These are phyloP conservation scores for Trichoderma sp. DNA, from an alignment of 2,329 filamentous ascomycete genomes.

Conservation along the genomic window DNA sequence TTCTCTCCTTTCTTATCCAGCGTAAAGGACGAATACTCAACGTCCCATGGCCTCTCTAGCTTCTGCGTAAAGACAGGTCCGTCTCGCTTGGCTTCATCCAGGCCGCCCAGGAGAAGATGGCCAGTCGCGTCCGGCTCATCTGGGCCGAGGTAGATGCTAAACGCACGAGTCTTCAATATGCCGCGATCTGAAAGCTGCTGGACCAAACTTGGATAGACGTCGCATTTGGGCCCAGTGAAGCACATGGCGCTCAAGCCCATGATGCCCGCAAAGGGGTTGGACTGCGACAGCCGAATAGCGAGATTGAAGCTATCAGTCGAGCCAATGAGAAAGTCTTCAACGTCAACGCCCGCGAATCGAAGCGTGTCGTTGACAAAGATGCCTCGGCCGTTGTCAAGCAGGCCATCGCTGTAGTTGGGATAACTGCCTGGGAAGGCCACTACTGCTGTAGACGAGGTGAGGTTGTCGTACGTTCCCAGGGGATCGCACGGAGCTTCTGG, in stretches of 20 bases:
- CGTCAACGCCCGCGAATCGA: not conserved
- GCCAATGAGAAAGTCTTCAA: not conserved
- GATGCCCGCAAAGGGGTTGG: slow-evolving; percentile 2
- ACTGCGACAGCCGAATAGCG: not conserved
- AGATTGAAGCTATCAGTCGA: not conserved
- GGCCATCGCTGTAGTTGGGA: slow-evolving; percentile 9
- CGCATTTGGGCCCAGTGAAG: not conserved
- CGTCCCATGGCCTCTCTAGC: not conserved
- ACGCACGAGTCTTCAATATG: slow-evolving; percentile 10
- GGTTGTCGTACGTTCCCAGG: slow-evolving; percentile 2
- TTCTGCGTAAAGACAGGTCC: not conserved
- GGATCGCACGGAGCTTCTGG: not conserved
- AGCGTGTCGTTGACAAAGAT: slow-evolving; percentile 6
- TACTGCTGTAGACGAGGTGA: slow-evolving; percentile 6
- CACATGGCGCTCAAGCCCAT: slow-evolving; percentile 1
- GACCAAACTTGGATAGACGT: slow-evolving; percentile 5
- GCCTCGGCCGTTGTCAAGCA: not conserved
- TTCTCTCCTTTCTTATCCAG: not conserved
- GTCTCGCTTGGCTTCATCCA: not conserved
- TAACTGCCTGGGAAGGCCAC: slow-evolving; percentile 2
- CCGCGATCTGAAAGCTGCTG: slow-evolving; percentile 8
- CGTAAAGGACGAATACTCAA: slow-evolving; percentile 11
- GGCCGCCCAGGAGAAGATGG: slow-evolving; percentile 10
- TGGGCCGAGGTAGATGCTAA: slow-evolving; percentile 5
- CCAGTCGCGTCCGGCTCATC: not conserved